Percentiles rank a stretch among this genome's conserved stretches.
Conservation (phyloP, 2,329 filamentous ascomycete species). For the Venturia pyrina region DNA sequence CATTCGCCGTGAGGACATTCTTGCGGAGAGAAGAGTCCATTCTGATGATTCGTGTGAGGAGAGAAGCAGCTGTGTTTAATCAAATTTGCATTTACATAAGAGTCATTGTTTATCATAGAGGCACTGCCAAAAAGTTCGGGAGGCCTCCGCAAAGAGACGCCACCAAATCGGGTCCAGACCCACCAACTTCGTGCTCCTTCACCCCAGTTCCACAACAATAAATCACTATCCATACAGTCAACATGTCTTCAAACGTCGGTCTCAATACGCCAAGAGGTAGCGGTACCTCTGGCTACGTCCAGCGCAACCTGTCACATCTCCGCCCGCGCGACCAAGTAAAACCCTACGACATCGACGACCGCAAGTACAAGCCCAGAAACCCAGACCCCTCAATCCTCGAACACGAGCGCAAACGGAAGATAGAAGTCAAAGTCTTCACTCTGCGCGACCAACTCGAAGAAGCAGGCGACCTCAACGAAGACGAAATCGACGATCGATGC, state of each 20-base stretch:
- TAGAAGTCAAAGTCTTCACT: conserved; percentile 91
- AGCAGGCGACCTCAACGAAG: conserved; percentile 70
- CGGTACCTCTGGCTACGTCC: conserved; percentile 94
- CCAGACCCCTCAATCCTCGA: conserved; percentile 90
- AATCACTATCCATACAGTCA: conserved; percentile 6
- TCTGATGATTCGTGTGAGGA: background rate
- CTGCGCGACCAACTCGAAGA: conserved; percentile 87
- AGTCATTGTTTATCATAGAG: background rate
- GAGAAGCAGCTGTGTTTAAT: background rate
- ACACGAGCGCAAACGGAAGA: conserved; percentile 80
- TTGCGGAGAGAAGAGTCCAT: conserved; percentile 1
- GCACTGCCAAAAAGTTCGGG: background rate
- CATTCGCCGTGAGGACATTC: conserved; percentile 4
- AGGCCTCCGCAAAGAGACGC: background rate
- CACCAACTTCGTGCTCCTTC: background rate
- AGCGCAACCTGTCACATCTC: conserved; percentile 86
- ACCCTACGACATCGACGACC: conserved; percentile 64
- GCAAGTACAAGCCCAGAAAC: conserved; percentile 55
- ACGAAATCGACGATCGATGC: conserved; percentile 76
- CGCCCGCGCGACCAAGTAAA: conserved; percentile 62
- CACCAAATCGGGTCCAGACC: background rate
- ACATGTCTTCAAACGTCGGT: conserved; percentile 94
- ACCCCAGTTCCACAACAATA: background rate
- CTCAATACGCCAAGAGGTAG: conserved; percentile 89
- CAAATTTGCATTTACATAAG: background rate